phyloP scores from a whole-genome alignment of 805 yeast species.

The Candida andamanensis region DNA sequence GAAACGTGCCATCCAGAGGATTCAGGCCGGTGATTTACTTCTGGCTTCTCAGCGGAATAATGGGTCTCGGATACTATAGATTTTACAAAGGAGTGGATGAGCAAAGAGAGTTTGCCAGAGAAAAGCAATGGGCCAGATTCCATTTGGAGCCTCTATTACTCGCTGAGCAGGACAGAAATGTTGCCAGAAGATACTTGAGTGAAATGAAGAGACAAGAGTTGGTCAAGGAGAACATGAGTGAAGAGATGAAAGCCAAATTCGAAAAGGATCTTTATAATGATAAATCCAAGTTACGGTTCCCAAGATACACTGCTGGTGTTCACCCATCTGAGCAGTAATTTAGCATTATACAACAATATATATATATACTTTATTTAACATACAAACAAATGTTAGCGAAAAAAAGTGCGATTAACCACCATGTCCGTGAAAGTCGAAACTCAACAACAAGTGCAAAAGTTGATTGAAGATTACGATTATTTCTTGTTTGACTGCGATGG shows the following conservation, averaged over 20 bases:
- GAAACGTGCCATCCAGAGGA: conserved; percentile 81
- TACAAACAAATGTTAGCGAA: too few relatives aligned
- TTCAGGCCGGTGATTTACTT: conserved; percentile 74
- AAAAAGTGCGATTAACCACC: too few relatives aligned
- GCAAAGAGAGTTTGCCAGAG: conserved; percentile 69
- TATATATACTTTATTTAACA: not conserved
- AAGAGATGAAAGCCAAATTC: conserved; percentile 34
- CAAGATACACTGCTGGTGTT: conserved; percentile 37
- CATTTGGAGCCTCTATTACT: conserved; percentile 65
- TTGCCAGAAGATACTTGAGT: conserved; percentile 64
- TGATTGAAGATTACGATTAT: conserved; percentile 69
- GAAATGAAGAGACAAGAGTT: conserved; percentile 63
- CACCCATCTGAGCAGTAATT: conserved; percentile 23
- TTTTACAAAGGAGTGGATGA: conserved; percentile 66
- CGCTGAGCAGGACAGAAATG: conserved; percentile 79
- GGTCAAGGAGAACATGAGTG: conserved; percentile 38
- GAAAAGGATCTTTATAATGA: conserved; percentile 41
- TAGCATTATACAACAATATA: not conserved
- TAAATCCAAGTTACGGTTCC: conserved; percentile 40
- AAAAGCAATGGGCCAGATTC: conserved; percentile 72
- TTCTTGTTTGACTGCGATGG: conserved; percentile 97
- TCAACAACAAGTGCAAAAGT: conserved; percentile 40
- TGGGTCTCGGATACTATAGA: conserved; percentile 69
- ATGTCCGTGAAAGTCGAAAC: conserved; percentile 15
- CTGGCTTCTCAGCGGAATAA: conserved; percentile 55